phyloP scores from a whole-genome alignment of 345 rosid genomes.

The Salix viminalis region DNA sequence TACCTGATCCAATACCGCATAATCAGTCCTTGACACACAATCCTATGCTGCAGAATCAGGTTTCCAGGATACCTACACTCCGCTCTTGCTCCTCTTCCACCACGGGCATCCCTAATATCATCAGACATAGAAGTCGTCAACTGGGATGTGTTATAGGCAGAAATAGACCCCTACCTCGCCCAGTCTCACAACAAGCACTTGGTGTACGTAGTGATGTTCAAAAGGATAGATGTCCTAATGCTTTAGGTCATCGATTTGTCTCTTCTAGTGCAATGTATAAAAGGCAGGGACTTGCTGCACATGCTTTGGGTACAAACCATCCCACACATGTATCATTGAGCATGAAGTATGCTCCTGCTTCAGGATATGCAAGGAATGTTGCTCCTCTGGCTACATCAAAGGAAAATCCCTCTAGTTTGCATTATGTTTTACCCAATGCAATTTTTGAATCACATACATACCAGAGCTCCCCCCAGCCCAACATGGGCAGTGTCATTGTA shows the following conservation, averaged over 20 bases:
- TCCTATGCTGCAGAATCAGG: conserved; percentile 11
- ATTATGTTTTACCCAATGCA: conserved; percentile 1
- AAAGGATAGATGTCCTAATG: conserved; percentile 31
- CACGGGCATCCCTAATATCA: conserved; percentile 25
- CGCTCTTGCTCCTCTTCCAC: conserved; percentile 47
- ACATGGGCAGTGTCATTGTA: background rate
- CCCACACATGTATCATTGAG: conserved; percentile 20
- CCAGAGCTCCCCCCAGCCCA: conserved; percentile 19
- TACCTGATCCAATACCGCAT: conserved; percentile 20
- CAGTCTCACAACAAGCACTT: conserved; percentile 21
- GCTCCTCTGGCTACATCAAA: conserved; percentile 18
- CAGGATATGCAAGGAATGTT: conserved; percentile 4
- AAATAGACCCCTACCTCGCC: conserved; percentile 22
- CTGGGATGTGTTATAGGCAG: conserved; percentile 3
- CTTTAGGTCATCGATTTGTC: conserved; percentile 23
- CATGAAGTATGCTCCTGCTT: conserved; percentile 10
- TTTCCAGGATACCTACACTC: conserved; percentile 13
- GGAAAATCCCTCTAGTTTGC: conserved; percentile 15
- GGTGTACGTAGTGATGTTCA: conserved; percentile 25
- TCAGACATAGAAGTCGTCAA: conserved; percentile 20
- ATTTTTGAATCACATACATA: conserved; percentile 15
- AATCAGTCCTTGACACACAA: conserved; percentile 11
- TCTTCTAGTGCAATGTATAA: conserved; percentile 28
- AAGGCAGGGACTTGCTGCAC: conserved; percentile 18
- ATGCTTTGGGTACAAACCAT: conserved; percentile 7